phyloP scores from a whole-genome alignment of 169 alveolate genomes.

The Amoebophrya sp. region DNA sequence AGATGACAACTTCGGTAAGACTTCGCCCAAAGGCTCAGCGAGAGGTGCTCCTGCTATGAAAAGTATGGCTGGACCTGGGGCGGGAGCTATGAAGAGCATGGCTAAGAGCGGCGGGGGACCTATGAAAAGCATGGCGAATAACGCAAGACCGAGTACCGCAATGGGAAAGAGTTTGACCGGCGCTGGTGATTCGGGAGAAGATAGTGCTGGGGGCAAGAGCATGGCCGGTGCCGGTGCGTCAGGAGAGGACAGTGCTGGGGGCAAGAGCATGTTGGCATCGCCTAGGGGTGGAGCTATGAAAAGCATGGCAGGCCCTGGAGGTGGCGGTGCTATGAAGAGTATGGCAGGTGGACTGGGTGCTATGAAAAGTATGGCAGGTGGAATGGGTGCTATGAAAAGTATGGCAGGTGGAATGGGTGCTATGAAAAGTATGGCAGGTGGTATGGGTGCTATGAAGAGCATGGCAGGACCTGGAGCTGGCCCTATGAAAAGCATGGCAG shows the following conservation, averaged over 20 bases:
- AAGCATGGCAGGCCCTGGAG: not conserved
- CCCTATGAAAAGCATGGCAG: no score
- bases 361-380: not conserved
- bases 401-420: not conserved
- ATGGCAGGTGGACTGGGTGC: not conserved
- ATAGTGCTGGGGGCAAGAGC: no score
- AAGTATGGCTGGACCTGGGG: not conserved
- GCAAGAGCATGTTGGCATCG: not conserved
- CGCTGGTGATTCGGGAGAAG: no score
- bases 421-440: not conserved
- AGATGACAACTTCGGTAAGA: no score
- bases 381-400: not conserved
- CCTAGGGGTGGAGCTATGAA: not conserved
- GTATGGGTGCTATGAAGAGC: not conserved
- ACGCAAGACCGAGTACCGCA: no score
- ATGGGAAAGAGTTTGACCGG: no score
- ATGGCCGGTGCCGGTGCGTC: no score
- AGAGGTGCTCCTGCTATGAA: not conserved
- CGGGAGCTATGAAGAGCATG: no score
- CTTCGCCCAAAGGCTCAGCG: no score
- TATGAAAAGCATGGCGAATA: no score
- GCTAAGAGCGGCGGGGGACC: no score
- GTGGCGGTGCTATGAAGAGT: not conserved
- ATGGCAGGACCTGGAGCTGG: not conserved
- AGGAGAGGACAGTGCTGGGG: not conserved